Conservation (phyloP, 2,329 filamentous ascomycete species). For the Ophioceras dolichostomum region DNA sequence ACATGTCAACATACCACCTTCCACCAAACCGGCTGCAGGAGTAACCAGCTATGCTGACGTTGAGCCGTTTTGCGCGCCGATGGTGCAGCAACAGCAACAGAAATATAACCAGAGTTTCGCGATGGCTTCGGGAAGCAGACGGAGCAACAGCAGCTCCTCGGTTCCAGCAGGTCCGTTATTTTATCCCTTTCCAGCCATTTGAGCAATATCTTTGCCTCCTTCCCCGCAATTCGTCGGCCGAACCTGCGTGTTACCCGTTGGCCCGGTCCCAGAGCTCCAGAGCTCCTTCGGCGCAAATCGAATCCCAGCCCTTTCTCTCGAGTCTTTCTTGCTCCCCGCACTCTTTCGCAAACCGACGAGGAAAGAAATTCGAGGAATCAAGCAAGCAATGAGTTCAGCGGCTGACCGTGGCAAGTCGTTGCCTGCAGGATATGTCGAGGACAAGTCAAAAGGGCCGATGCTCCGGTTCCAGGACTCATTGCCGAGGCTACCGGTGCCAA, state of each 20-base stretch:
- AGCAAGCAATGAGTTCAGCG: too few relatives aligned
- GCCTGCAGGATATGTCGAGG: slow-evolving; percentile 60
- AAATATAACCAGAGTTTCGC: slow-evolving; percentile 14
- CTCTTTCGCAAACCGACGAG: too few relatives aligned
- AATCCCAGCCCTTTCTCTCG: background rate
- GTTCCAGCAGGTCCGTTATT: slow-evolving; percentile 33
- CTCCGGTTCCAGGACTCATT: slow-evolving; percentile 80
- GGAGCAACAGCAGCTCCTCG: slow-evolving; percentile 48
- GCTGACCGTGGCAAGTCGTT: background rate
- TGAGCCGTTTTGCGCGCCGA: background rate
- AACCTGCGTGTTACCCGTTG: too few relatives aligned
- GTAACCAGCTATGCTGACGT: too few relatives aligned
- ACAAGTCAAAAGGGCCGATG: slow-evolving; percentile 68
- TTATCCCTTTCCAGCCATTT: background rate
- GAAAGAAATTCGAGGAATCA: background rate
- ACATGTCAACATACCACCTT: slow-evolving; percentile 1
- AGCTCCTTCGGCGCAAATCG: too few relatives aligned
- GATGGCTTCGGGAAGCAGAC: slow-evolving; percentile 40
- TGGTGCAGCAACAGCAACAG: slow-evolving; percentile 1
- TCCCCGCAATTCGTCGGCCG: too few relatives aligned
- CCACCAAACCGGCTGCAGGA: too few relatives aligned
- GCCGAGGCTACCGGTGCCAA: slow-evolving; percentile 65
- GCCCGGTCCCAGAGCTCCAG: too few relatives aligned
- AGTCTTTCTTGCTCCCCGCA: background rate
- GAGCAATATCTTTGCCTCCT: too few relatives aligned